Evolutionary conservation across 768 basidiomycete genomes (phyloP), one percentile per base, ranked within the genome.

Genomic region (Pleurotus eryngii): DNA sequence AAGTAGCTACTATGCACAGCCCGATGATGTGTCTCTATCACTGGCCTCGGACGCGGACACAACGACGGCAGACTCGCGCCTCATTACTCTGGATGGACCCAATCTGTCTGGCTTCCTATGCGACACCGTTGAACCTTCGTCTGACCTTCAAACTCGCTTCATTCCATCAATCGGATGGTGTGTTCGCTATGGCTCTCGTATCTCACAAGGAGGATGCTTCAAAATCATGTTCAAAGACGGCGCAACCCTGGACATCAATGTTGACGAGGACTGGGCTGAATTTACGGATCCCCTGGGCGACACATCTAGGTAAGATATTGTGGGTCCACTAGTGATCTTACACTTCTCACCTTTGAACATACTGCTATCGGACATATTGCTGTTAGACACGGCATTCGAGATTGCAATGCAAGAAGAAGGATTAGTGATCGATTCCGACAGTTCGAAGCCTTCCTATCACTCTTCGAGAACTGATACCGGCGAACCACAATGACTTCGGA

Each of bases 201-300:
- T 72, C 1, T 71, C 73, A n/a, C 71, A 74, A 56, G 74, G 74
- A n/a, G 74, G 75, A 6, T 64, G 71, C 24, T 78, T 77, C 56
- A 71, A 68, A 58, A 69, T 78, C 12, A 76, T 78, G 76, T 78
- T 78, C 57, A 50, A 74, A 17, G 76, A 77, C 62, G 76, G 76
- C 1, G 63, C 65, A 27, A 61, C 68, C 24, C 64, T 78, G 49
- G 74, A 76, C 43, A 67, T 78, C 49, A 75, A 78, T 51, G 72
- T 74, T 3, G 76, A 78, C 49, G 74, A 78, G 58, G 76, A 77
- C 43, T 70, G 71, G 68, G 70, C 71, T 2, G 72, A 76, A 57
- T 65, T 72, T 46, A 68, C 62, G 35, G 64, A 62, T 37, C 63
- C 56, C 47, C 55, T 63, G 2, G 76, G 74, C 1, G 60, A 64